Conservation (phyloP, 208 protist genomes). For the Crithidia acanthocephali region DNA sequence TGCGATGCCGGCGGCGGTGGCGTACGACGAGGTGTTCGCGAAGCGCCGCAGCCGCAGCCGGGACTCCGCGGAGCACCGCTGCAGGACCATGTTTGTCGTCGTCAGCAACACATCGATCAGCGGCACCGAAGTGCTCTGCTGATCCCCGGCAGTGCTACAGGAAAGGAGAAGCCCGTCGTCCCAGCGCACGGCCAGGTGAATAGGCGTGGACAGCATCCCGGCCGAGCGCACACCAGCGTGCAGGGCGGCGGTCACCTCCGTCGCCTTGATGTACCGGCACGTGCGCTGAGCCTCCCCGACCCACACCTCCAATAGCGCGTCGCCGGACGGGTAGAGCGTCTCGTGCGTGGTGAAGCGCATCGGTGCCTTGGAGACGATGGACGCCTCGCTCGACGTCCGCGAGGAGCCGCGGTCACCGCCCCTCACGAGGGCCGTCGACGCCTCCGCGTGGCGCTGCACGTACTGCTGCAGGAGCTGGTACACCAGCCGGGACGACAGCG, state of each 20-base stretch:
- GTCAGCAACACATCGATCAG: slow-evolving; percentile 22
- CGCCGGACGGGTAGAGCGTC: slow-evolving; percentile 31
- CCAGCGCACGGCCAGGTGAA: slow-evolving; percentile 56
- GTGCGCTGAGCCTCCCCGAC: slow-evolving; percentile 53
- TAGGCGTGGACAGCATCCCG: background rate
- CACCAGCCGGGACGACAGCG: slow-evolving; percentile 12
- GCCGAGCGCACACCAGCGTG: slow-evolving; percentile 36
- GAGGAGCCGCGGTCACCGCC: background rate
- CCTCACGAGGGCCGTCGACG: slow-evolving; percentile 13
- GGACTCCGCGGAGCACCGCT: slow-evolving; percentile 16
- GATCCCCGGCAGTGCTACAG: slow-evolving; percentile 29
- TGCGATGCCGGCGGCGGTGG: slow-evolving; percentile 8
- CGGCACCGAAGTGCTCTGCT: slow-evolving; percentile 11
- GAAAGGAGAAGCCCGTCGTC: slow-evolving; percentile 79
- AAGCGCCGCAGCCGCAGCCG: slow-evolving; percentile 23
- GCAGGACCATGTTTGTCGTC: slow-evolving; percentile 23
- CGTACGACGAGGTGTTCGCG: slow-evolving; percentile 30
- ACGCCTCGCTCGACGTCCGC: background rate
- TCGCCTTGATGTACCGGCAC: slow-evolving; percentile 74
- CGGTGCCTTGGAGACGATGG: slow-evolving; percentile 1
- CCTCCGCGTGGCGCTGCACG: slow-evolving; percentile 21
- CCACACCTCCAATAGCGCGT: slow-evolving; percentile 78
- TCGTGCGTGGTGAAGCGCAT: slow-evolving; percentile 37
- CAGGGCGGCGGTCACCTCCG: slow-evolving; percentile 69
- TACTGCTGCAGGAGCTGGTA: slow-evolving; percentile 24